Percentiles rank a stretch among this genome's conserved stretches.
phyloP scores from a whole-genome alignment of 768 basidiomycete genomes.

The Termitomyces sp. region DNA sequence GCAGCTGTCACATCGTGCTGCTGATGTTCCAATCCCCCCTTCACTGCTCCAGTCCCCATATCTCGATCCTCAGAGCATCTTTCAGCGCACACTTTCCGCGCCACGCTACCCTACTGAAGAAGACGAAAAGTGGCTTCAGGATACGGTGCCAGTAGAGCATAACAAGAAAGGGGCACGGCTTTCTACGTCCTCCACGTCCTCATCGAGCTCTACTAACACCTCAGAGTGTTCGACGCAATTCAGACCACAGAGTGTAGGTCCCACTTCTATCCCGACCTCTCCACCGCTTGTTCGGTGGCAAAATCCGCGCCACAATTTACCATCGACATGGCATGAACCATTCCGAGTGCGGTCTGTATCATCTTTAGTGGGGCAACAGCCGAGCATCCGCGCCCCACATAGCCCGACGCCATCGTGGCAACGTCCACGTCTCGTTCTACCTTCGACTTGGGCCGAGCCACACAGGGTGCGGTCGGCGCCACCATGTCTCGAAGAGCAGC shows the following conservation, averaged over 20 bases:
- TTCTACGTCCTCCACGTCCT: slow-evolving; percentile 1
- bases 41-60: slow-evolving; percentile 50
- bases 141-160: slow-evolving; percentile 46
- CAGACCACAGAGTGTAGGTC: background rate
- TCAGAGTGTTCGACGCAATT: background rate
- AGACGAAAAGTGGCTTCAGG: slow-evolving; percentile 59
- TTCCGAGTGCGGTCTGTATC: slow-evolving; percentile 15
- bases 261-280: slow-evolving; percentile 10
- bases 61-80: slow-evolving; percentile 45
- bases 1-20: slow-evolving; percentile 26
- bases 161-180: slow-evolving; percentile 5
- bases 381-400: background rate
- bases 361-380: slow-evolving; percentile 4
- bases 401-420: slow-evolving; percentile 16
- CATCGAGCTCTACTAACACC: background rate
- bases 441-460: slow-evolving; percentile 11
- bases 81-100: slow-evolving; percentile 29
- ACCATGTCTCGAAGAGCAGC: slow-evolving; percentile 8
- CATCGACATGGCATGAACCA: slow-evolving; percentile 11
- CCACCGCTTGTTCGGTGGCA: slow-evolving; percentile 19
- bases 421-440: slow-evolving; percentile 3
- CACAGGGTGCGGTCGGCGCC: slow-evolving; percentile 15
- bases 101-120: slow-evolving; percentile 38
- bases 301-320: slow-evolving; percentile 1
- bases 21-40: slow-evolving; percentile 50